A percentile compares a stretch with the other conserved stretches of the same genome.
Evolutionary conservation across 805 yeast genomes (phyloP).

Genomic region (Starmerella scarabaei): DNA sequence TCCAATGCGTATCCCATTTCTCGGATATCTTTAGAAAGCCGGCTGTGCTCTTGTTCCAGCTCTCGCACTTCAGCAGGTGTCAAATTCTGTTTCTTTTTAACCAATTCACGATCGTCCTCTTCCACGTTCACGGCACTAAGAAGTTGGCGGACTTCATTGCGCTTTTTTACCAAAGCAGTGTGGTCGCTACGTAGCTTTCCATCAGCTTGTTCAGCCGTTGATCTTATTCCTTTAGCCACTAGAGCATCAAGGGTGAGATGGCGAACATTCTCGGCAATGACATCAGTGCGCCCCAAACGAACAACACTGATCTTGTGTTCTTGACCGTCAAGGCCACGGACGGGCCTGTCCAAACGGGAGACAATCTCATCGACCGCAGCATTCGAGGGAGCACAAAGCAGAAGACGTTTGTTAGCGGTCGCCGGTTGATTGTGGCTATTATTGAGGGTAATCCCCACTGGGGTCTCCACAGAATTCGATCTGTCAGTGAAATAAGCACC

Average conservation of each 20-base stretch:
- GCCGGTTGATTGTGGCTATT: too few species aligned
- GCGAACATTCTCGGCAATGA: slow-evolving; percentile 65
- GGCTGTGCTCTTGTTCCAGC: slow-evolving; percentile 37
- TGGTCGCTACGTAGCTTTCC: slow-evolving; percentile 33
- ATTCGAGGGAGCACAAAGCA: slow-evolving; percentile 95
- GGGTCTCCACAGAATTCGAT: not conserved
- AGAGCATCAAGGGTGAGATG: slow-evolving; percentile 77
- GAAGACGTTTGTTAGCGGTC: slow-evolving; percentile 37
- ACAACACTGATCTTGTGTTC: slow-evolving; percentile 34
- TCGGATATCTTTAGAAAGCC: slow-evolving; percentile 47
- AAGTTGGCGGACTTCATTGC: slow-evolving; percentile 38
- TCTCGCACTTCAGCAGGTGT: slow-evolving; percentile 22
- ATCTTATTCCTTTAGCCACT: slow-evolving; percentile 39
- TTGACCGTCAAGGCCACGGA: slow-evolving; percentile 33
- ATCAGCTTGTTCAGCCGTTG: slow-evolving; percentile 30
- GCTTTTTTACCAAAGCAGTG: slow-evolving; percentile 40
- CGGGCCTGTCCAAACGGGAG: slow-evolving; percentile 63
- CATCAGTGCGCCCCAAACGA: slow-evolving; percentile 82
- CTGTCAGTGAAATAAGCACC: slow-evolving; percentile 44
- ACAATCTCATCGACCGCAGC: slow-evolving; percentile 98
- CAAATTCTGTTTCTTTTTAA: slow-evolving; percentile 1
- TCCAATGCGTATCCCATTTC: slow-evolving; percentile 64
- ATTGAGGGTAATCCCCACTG: too few species aligned
- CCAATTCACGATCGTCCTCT: not conserved
- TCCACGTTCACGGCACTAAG: slow-evolving; percentile 24